Evolutionary conservation across 2,329 filamentous ascomycete genomes (phyloP).

Genomic region (Truncatella angustata): DNA sequence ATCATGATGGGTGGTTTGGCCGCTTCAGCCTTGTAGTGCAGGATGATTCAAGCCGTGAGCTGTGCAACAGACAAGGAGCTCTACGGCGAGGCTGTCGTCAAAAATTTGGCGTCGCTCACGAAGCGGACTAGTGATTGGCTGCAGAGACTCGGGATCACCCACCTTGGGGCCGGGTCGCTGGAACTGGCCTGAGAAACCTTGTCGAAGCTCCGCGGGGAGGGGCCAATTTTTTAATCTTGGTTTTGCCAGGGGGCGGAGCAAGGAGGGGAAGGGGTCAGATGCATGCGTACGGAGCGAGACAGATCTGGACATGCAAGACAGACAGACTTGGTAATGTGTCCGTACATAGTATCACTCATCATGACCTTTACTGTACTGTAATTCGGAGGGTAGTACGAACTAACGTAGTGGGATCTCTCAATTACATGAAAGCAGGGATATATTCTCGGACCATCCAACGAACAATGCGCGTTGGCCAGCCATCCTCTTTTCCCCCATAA

Average conservation of each 20-base stretch:
- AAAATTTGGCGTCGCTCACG: slow-evolving; percentile 9
- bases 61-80: not conserved
- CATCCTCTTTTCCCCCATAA: slow-evolving; percentile 11
- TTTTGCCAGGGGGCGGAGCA: no score
- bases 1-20: slow-evolving; percentile 66
- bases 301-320: no score
- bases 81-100: slow-evolving; percentile 9
- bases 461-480: slow-evolving; percentile 13
- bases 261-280: no score
- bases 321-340: no score
- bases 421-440: no score
- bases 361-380: no score
- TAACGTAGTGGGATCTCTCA: no score
- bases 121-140: not conserved
- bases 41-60: not conserved
- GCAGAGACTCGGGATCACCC: not conserved
- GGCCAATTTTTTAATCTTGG: no score
- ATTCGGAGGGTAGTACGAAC: no score
- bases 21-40: not conserved
- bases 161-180: not conserved
- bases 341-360: no score
- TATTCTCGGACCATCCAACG: slow-evolving; percentile 5
- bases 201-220: not conserved
- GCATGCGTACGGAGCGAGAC: not conserved
- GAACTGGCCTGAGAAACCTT: not conserved